These are phyloP conservation scores for Spathaspora hagerdaliae DNA, from an alignment of 805 yeast species.

Conservation along the genomic window DNA sequence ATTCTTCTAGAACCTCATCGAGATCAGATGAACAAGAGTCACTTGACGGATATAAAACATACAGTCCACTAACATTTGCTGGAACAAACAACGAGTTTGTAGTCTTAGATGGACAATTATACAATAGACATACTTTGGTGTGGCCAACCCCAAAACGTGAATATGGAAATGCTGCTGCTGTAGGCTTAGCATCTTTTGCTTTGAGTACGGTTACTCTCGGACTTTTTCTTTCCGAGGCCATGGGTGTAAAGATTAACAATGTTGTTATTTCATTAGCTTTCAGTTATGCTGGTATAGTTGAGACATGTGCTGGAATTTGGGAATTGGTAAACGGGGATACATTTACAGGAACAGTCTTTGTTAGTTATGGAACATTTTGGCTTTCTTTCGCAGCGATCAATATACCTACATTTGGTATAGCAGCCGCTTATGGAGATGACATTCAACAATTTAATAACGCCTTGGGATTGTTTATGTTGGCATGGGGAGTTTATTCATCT, in stretches of 20 bases:
- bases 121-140: neutral
- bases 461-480: conserved; percentile 55
- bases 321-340: conserved; percentile 60
- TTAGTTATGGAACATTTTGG: conserved; percentile 70
- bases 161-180: conserved; percentile 65
- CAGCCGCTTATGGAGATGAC: conserved; percentile 40
- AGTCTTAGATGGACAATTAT: neutral
- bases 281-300: conserved; percentile 60
- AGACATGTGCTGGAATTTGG: conserved; percentile 63
- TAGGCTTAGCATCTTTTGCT: conserved; percentile 59
- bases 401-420: conserved; percentile 57
- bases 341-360: conserved; percentile 58
- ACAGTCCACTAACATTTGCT: neutral
- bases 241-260: conserved; percentile 47
- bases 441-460: conserved; percentile 43
- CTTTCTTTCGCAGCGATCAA: conserved; percentile 56
- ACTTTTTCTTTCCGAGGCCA: conserved; percentile 50
- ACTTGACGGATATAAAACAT: neutral
- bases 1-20: neutral
- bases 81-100: neutral
- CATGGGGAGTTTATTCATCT: conserved; percentile 60
- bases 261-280: conserved; percentile 53
- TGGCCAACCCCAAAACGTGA: conserved; percentile 24
- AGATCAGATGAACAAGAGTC: neutral
- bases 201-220: conserved; percentile 58